Evolutionary conservation across 164 flowering plant species (phyloP).

Genomic region (Annona squamosa): DNA sequence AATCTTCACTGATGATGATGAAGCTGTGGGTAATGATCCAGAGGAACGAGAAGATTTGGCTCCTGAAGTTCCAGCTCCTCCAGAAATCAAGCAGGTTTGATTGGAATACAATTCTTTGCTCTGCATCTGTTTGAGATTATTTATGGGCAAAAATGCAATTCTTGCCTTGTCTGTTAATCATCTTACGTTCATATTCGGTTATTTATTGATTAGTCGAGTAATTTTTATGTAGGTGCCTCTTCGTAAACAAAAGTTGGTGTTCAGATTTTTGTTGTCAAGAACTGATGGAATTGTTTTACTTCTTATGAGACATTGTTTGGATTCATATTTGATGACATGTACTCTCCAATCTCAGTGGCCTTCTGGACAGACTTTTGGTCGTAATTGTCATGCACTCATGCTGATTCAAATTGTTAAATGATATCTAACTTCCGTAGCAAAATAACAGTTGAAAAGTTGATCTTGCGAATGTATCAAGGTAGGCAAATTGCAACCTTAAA

Average conservation of each 20-base stretch:
- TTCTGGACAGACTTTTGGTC: neutral
- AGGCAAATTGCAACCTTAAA: too few species aligned
- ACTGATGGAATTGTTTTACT: neutral
- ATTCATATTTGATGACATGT: neutral
- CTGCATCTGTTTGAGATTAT: neutral
- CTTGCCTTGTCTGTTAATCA: neutral
- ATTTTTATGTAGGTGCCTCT: neutral
- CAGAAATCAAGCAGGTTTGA: constrained; percentile 85
- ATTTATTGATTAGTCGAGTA: too few species aligned
- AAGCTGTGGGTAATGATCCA: constrained; percentile 77
- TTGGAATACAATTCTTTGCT: neutral
- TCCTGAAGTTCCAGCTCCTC: constrained; percentile 96
- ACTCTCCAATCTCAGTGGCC: neutral
- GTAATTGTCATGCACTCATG: too few species aligned
- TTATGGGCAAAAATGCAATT: neutral
- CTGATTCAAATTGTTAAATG: too few species aligned
- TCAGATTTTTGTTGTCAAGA: neutral
- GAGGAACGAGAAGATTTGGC: constrained; percentile 93
- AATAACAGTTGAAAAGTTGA: too few species aligned
- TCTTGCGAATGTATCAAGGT: too few species aligned
- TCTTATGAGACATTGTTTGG: neutral
- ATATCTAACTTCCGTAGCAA: too few species aligned
- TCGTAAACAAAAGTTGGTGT: neutral
- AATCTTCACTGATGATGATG: constrained; percentile 98
- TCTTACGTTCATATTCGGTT: neutral